These are phyloP conservation scores for Furcasterigmium furcatum DNA, from an alignment of 2,329 filamentous ascomycete genomes.

Conservation along the genomic window DNA sequence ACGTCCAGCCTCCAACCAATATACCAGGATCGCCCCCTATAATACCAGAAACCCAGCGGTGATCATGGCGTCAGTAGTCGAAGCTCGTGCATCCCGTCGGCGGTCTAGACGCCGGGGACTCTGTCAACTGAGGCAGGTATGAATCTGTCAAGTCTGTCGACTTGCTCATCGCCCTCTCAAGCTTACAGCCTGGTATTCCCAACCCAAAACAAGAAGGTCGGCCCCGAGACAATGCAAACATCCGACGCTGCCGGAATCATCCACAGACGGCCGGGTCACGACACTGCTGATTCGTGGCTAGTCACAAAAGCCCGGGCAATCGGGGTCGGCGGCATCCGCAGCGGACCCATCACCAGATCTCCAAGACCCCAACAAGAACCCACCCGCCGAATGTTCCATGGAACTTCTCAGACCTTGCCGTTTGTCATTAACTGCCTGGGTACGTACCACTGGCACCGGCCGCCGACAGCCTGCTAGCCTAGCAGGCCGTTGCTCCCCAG, in stretches of 20 bases:
- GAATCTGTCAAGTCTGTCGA: no score
- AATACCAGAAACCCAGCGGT: not conserved
- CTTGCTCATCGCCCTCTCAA: no score
- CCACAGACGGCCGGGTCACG: not conserved
- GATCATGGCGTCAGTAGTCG: not conserved
- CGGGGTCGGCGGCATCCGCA: not conserved
- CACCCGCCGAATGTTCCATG: slow-evolving; percentile 4
- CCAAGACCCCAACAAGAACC: not conserved
- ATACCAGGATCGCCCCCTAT: not conserved
- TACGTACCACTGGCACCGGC: no score
- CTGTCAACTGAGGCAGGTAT: no score
- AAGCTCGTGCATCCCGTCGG: no score
- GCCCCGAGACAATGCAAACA: not conserved
- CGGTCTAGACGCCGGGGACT: no score
- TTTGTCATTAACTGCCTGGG: no score
- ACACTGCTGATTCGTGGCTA: not conserved
- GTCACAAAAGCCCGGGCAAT: not conserved
- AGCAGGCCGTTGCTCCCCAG: no score
- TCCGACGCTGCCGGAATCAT: not conserved
- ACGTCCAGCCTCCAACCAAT: no score
- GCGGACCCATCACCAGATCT: not conserved
- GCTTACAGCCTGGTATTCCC: no score
- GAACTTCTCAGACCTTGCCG: not conserved
- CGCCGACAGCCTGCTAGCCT: no score
- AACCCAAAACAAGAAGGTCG: not conserved